Evolutionary conservation across 192 early-diverging fungal genomes (phyloP).

Genomic region (Linnemannia zychae): DNA sequence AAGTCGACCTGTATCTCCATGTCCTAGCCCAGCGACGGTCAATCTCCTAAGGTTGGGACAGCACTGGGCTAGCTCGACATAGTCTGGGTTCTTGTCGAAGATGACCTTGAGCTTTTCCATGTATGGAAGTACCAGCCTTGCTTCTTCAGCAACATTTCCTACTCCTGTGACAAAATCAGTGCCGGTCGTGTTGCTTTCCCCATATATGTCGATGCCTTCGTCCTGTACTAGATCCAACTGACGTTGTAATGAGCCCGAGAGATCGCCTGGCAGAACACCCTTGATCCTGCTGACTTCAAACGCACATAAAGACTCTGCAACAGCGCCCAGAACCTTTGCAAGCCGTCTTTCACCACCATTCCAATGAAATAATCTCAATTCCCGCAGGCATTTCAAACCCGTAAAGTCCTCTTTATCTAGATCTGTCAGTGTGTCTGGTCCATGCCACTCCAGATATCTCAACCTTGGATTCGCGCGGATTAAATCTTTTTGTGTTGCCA

Average conservation of each 20-base stretch:
- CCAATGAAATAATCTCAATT: background rate
- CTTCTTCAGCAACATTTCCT: background rate
- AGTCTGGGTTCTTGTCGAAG: background rate
- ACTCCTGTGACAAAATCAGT: background rate
- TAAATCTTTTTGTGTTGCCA: background rate
- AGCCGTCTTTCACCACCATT: background rate
- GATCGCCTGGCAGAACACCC: background rate
- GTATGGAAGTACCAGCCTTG: background rate
- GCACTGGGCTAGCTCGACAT: background rate
- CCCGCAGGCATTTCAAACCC: background rate
- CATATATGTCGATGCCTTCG: background rate
- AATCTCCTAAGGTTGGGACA: background rate
- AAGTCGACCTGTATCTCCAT: background rate
- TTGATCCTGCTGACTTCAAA: slow-evolving; percentile 3
- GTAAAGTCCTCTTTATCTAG: background rate
- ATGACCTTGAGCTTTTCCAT: slow-evolving; percentile 3
- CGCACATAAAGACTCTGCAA: background rate
- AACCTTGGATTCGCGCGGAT: background rate
- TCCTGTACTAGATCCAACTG: background rate
- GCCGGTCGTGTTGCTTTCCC: background rate
- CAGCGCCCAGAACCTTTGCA: background rate
- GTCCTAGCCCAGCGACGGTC: background rate
- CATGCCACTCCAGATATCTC: background rate
- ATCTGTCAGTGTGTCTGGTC: background rate
- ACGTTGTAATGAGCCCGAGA: background rate